A percentile compares a stretch with the other conserved stretches of the same genome.
Evolutionary conservation across 176 grass and related monocot genomes (phyloP).

Genomic region (Triticum monococcum): DNA sequence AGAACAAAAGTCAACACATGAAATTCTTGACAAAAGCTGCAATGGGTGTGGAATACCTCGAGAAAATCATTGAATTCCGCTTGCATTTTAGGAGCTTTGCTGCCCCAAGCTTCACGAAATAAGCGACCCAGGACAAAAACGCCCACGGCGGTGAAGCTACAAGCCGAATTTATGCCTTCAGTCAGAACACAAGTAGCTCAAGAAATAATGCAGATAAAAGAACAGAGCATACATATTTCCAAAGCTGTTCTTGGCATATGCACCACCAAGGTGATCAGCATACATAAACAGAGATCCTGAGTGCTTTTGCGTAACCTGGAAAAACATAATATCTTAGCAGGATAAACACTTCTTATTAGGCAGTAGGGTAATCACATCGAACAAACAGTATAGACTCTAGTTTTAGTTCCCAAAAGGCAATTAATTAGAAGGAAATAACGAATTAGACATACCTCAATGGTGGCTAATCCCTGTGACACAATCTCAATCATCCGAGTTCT

Average conservation of each 20-base stretch:
- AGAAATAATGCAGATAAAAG: constrained; percentile 23
- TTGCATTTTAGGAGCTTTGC: constrained; percentile 83
- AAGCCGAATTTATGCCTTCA: constrained; percentile 33
- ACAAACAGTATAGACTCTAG: neutral
- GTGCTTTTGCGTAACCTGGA: constrained; percentile 88
- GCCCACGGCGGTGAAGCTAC: constrained; percentile 85
- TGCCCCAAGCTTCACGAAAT: constrained; percentile 89
- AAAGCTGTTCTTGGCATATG: constrained; percentile 97
- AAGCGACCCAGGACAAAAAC: constrained; percentile 85
- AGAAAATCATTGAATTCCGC: constrained; percentile 84
- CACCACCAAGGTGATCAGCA: constrained; percentile 81
- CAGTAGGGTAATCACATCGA: constrained; percentile 15
- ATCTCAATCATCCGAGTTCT: constrained; percentile 88
- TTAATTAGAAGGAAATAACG: neutral
- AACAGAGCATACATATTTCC: constrained; percentile 74
- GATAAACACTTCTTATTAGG: neutral
- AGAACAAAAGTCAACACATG: neutral
- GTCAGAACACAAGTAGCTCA: constrained; percentile 8
- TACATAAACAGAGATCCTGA: constrained; percentile 98
- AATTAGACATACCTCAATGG: constrained; percentile 67
- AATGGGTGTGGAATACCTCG: constrained; percentile 46
- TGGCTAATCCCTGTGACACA: constrained; percentile 79
- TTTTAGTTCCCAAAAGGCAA: neutral
- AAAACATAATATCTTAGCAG: constrained; percentile 22
- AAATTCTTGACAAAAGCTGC: constrained; percentile 2